Evolutionary conservation across 495 filamentous ascomycete species (phyloP), one percentile per base, ranked within the genome.

Genomic region (Schizothecium vesticola): DNA sequence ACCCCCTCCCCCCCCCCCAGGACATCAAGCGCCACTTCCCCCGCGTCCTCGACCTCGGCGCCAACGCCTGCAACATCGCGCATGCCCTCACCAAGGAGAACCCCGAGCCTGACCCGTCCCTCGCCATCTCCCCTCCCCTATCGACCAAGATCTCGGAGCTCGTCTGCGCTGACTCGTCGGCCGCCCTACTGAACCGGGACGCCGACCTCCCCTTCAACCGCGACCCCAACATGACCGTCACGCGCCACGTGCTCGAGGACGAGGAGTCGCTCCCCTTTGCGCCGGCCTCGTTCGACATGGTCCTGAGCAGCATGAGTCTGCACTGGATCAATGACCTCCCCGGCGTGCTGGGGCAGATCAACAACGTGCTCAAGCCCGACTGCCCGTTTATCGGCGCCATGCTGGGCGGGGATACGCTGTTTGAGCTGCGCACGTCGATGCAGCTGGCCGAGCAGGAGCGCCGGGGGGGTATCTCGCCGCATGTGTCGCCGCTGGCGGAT

Each of bases 311-410:
- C 57, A 81, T 96, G 68, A 92, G 89, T 33, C 86, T 99, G 76
- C 96, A 99, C 79, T 99, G 96, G 96, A 89, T 97, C 79, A 99
- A 99, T 78, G 91, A 99, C 76, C 86, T 99, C 9, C 95, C 96
- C 0, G 89, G 88, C 4, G 80, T 94, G 4, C 86, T 99, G 1
- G 79, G 86, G 36, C 91, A 97, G 75, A 85, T 96, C 70, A 92
- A 95, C 80, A 82, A 81, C 56, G 83, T 94, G 43, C 86, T 99
- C 19, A 94, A 94, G 79, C 93, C 95, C 0, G 96, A 99, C 75
- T 84, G 86, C 56, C 94, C 96, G 16, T 96, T 99, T 76, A 87
- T 99, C 43, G 95, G 89, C 13, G 95, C 93, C 63, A 98, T 99
- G 93, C 87, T 96, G 58, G 96, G 96, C 64, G 96, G 96, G 0